These are phyloP conservation scores for apple (Malus domestica) DNA, from an alignment of 306 rosid genomes.

Conservation along the genomic window DNA sequence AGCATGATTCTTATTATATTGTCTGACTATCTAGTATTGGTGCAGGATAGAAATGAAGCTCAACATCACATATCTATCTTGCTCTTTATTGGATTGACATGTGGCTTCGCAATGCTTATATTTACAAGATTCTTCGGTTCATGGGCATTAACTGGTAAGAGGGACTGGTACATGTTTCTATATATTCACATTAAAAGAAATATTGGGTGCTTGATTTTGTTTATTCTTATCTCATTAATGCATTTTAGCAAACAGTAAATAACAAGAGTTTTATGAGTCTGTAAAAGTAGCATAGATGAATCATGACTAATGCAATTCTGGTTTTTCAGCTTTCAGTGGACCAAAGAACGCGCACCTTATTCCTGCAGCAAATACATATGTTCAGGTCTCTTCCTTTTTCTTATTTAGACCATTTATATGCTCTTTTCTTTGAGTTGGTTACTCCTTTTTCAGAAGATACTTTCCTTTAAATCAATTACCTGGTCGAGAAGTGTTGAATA, in stretches of 20 bases:
- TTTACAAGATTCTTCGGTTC: constrained; percentile 68
- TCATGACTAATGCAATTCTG: constrained; percentile 23
- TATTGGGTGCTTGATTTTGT: neutral
- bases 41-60: constrained; percentile 77
- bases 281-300: constrained; percentile 16
- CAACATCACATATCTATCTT: constrained; percentile 67
- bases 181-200: neutral
- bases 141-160: constrained; percentile 62
- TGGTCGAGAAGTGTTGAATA: neutral
- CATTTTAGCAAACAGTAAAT: constrained; percentile 9
- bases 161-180: constrained; percentile 2
- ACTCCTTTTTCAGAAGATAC: neutral
- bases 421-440: neutral
- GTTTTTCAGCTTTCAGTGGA: constrained; percentile 71
- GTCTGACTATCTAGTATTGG: constrained; percentile 4
- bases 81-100: constrained; percentile 75
- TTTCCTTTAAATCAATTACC: neutral
- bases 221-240: neutral
- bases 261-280: constrained; percentile 12
- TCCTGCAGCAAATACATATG: constrained; percentile 77
- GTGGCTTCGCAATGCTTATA: constrained; percentile 74
- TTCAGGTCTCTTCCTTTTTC: constrained; percentile 51
- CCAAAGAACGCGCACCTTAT: constrained; percentile 54
- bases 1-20: neutral
- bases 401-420: neutral